These are phyloP conservation scores for Suhomyces terraborum DNA, from an alignment of 1,139 yeast genomes.

Conservation along the genomic window DNA sequence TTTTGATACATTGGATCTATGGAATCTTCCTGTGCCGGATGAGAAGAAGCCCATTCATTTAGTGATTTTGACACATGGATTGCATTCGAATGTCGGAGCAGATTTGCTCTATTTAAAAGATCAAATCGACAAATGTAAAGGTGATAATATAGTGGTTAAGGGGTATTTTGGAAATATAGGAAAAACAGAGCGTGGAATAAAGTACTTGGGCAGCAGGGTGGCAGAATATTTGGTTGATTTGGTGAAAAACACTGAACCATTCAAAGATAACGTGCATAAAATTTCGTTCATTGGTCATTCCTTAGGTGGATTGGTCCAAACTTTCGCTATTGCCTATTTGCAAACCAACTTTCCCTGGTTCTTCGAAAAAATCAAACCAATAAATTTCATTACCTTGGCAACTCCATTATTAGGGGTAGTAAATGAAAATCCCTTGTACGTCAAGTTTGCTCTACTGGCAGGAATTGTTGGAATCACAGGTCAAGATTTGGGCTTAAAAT, in stretches of 20 bases:
- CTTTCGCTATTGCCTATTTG: conserved; percentile 86
- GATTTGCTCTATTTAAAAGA: conserved; percentile 90
- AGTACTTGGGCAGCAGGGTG: conserved; percentile 78
- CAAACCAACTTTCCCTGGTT: conserved; percentile 71
- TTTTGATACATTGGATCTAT: conserved; percentile 67
- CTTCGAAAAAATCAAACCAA: conserved; percentile 65
- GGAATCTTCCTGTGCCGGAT: conserved; percentile 61
- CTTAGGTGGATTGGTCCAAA: conserved; percentile 86
- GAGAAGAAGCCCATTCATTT: conserved; percentile 60
- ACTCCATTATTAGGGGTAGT: conserved; percentile 85
- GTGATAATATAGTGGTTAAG: conserved; percentile 64
- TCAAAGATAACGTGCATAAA: conserved; percentile 45
- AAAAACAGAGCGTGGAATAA: conserved; percentile 87
- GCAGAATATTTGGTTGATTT: conserved; percentile 75
- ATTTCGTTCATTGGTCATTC: conserved; percentile 93
- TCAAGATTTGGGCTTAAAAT: conserved; percentile 75
- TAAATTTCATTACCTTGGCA: conserved; percentile 83
- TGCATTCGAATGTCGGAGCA: conserved; percentile 85
- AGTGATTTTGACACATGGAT: conserved; percentile 84
- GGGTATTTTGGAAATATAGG: conserved; percentile 86
- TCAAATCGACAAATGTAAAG: conserved; percentile 60
- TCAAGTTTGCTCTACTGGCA: conserved; percentile 78
- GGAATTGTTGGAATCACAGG: conserved; percentile 96
- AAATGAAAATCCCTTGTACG: conserved; percentile 84
- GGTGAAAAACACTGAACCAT: conserved; percentile 41